Conservation (phyloP, 495 filamentous ascomycete species). For the Cenococcum geophilum region DNA sequence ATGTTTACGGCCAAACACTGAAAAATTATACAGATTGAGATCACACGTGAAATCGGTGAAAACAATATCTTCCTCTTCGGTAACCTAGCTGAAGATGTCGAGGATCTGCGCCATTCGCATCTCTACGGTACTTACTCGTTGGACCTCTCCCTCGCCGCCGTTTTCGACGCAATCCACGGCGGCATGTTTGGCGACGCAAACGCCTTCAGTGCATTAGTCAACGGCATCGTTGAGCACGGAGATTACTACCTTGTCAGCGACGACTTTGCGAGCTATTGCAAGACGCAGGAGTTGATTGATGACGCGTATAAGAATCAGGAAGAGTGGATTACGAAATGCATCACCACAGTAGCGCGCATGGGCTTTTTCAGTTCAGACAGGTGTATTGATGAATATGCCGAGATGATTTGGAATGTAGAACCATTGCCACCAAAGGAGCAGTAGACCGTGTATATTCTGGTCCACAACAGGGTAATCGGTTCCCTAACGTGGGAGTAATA, state of each 20-base stretch:
- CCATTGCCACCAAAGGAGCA: constrained; percentile 48
- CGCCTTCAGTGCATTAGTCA: constrained; percentile 72
- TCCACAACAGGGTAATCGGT: too few relatives aligned
- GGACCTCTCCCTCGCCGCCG: constrained; percentile 65
- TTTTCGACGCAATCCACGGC: constrained; percentile 74
- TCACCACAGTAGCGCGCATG: constrained; percentile 83
- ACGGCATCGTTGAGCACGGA: constrained; percentile 81
- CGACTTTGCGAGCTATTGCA: constrained; percentile 88
- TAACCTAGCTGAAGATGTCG: constrained; percentile 92
- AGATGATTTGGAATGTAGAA: constrained; percentile 94
- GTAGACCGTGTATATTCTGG: neutral
- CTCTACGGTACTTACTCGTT: constrained; percentile 71
- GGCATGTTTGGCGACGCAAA: constrained; percentile 70
- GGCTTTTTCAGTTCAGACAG: constrained; percentile 95
- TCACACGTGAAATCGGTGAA: constrained; percentile 93
- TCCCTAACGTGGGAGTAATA: too few relatives aligned
- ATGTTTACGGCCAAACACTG: neutral
- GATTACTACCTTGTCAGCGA: constrained; percentile 97
- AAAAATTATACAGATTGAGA: constrained; percentile 65
- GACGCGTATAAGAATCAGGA: constrained; percentile 85
- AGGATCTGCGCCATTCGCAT: constrained; percentile 89
- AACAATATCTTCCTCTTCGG: constrained; percentile 98
- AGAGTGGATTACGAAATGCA: constrained; percentile 83
- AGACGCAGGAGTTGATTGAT: constrained; percentile 85
- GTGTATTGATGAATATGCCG: constrained; percentile 97